phyloP scores from a whole-genome alignment of 108 stramenopile genomes.

The Pseudonitzschia multiseries region DNA sequence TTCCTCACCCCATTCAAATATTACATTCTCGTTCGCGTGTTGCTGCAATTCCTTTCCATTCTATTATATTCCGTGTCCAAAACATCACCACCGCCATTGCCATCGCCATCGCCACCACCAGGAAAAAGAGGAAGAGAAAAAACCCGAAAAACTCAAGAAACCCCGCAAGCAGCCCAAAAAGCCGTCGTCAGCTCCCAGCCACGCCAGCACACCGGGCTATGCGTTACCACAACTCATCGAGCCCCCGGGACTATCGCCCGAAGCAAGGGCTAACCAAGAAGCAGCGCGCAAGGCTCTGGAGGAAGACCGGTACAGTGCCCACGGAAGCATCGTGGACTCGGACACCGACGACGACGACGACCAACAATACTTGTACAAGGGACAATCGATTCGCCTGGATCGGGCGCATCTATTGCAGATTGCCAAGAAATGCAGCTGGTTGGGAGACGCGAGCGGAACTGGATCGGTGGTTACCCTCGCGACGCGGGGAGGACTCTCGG shows the following conservation, averaged over 20 bases:
- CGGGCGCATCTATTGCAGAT: slow-evolving; percentile 43
- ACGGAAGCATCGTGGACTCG: slow-evolving; percentile 68
- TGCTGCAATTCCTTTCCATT: not conserved
- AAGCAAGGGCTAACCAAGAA: slow-evolving; percentile 74
- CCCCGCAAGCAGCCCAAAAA: slow-evolving; percentile 38
- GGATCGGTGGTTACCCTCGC: not conserved
- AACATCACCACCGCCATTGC: no score
- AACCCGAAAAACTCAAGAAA: slow-evolving; percentile 31
- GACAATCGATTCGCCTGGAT: slow-evolving; percentile 52
- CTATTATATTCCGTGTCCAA: not conserved
- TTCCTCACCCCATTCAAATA: no score
- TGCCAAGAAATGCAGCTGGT: slow-evolving; percentile 42
- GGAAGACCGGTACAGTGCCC: slow-evolving; percentile 83
- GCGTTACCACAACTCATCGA: no score
- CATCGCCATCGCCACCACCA: no score
- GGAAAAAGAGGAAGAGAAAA: not conserved
- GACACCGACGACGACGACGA: slow-evolving; percentile 64
- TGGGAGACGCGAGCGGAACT: slow-evolving; percentile 22
- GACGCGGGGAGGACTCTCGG: slow-evolving; percentile 2
- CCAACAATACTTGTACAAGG: slow-evolving; percentile 44
- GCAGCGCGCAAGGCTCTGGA: slow-evolving; percentile 82
- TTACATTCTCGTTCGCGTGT: not conserved
- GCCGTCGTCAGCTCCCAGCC: no score
- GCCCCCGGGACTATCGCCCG: slow-evolving; percentile 36
- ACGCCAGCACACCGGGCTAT: no score